Evolutionary conservation across 2,329 filamentous ascomycete species (phyloP), one percentile per base, ranked within the genome.

Genomic region (Arthrobotrys entomopaga): DNA sequence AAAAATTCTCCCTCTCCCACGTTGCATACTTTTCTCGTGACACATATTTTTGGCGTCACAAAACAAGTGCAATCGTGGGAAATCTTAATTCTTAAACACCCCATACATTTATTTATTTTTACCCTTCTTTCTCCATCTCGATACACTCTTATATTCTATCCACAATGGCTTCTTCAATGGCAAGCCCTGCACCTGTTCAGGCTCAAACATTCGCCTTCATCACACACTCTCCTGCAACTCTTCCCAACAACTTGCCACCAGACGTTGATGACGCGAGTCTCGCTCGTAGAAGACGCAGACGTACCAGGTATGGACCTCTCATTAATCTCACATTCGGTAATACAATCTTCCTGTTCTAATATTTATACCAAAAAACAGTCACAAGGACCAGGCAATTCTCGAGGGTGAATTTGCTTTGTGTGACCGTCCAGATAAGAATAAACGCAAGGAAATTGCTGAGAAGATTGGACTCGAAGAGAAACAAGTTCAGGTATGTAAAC

Each of bases 381-480:
- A 75, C 49, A 78, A 79, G 34, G 78, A 79, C 50, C 78, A 79
- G 67, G 76, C 75, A 8, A 77, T 79, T 34, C 66, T 79, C 22
- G 78, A 79, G 64, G 75, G 77, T 29, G 78, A 79, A 64, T 79
- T 78, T 61, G 71, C 77, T 34, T 75, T 70, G 50, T 78, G 76
- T 63, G 77, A 78, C 56, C 73, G 77, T 6, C 78, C 78, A 15
- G 77, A 78, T 70, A 78, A 78, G 57, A 48, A 77, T 1, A 76
- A 61, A 57, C 66, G 78, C 46, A 76, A 64, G 48, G 77, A 78
- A 53, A 79, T 79, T 48, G 75, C 77, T 16, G 57, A 53, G 5
- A 58, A 60, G 26, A 77, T 79, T 20, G 76, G 77, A 20, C 77
- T 79, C 75, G 76, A 78, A n/a, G 78, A 79, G 64, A 79, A 79